Percentiles rank a stretch among this genome's conserved stretches.
phyloP scores from a whole-genome alignment of 495 filamentous ascomycete species.

The Penicillium cosmopolitanum region DNA sequence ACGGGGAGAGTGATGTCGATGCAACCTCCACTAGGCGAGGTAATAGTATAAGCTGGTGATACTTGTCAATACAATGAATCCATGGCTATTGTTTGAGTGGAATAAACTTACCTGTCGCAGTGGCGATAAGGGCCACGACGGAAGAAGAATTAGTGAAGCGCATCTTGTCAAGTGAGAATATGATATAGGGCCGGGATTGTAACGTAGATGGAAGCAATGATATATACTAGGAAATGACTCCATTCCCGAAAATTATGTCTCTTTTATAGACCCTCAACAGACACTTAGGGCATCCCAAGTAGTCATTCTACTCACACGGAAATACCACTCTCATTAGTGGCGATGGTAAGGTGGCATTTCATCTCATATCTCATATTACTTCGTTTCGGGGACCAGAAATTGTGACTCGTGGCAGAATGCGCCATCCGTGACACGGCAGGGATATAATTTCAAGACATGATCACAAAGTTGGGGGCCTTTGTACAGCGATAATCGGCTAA shows the following conservation, averaged over 20 bases:
- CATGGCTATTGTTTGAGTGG: not conserved
- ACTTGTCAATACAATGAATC: not conserved
- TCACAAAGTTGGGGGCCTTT: not conserved
- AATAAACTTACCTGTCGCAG: not conserved
- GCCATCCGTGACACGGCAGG: not conserved
- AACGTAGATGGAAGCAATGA: too few relatives aligned
- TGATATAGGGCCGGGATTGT: too few relatives aligned
- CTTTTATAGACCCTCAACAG: not conserved
- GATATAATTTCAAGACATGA: not conserved
- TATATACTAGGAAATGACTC: too few relatives aligned
- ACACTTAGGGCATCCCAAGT: not conserved
- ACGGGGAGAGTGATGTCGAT: not conserved
- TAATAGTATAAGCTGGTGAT: not conserved
- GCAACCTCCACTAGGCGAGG: not conserved
- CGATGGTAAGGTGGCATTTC: not conserved
- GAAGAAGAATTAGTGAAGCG: not conserved
- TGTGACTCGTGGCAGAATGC: not conserved
- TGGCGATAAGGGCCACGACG: not conserved
- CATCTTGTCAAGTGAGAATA: not conserved
- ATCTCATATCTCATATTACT: not conserved
- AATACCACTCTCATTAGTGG: not conserved
- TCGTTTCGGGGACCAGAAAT: not conserved
- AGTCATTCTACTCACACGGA: not conserved
- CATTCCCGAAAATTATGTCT: not conserved
- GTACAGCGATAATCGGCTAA: too few relatives aligned